phyloP scores from a whole-genome alignment of 257 asterid genomes.

The Striga asiatica region DNA sequence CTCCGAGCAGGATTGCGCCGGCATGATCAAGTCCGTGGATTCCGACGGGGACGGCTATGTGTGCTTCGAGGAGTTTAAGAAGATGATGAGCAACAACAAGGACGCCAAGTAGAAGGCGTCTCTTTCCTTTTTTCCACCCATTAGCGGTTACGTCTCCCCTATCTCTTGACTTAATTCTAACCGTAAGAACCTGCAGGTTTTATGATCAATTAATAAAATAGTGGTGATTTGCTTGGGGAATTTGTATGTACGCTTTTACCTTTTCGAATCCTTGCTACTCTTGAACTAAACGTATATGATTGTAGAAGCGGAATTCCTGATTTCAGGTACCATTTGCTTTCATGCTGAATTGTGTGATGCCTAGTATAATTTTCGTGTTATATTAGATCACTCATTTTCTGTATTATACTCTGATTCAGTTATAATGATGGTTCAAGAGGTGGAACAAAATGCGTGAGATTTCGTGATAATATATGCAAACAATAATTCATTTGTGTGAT shows the following conservation, averaged over 20 bases:
- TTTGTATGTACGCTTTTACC: neutral
- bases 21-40: constrained; percentile 70
- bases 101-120: constrained; percentile 1
- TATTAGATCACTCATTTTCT: no score
- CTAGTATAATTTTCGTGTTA: no score
- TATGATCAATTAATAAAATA: neutral
- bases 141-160: neutral
- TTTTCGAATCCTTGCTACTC: no score
- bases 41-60: constrained; percentile 76
- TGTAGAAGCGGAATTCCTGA: no score
- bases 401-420: no score
- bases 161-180: neutral
- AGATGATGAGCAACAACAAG: constrained; percentile 57
- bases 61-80: constrained; percentile 55
- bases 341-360: no score
- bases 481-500: no score
- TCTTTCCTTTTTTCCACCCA: constrained; percentile 6
- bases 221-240: neutral
- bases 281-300: no score
- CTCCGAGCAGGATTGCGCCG: constrained; percentile 50
- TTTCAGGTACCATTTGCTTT: no score
- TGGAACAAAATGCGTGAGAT: no score
- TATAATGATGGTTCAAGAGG: no score
- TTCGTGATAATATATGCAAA: no score
- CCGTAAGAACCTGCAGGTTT: neutral